Percentiles rank a stretch among this genome's conserved stretches.
Conservation (phyloP, 1,139 yeast species). For the Yamadazyma siamensis region DNA sequence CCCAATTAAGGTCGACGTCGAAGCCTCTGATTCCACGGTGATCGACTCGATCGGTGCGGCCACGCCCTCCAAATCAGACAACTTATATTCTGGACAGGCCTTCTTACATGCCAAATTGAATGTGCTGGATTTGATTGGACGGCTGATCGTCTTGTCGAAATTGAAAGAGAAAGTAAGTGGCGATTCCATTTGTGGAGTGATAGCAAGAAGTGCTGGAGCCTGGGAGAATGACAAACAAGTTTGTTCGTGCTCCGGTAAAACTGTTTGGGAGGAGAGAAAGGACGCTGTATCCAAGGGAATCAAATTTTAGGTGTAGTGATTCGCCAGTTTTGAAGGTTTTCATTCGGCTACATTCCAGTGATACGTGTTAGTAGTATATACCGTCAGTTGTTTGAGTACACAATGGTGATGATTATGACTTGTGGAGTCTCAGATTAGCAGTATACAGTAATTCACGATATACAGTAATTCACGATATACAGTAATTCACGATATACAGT, state of each 20-base stretch:
- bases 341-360: too few relatives aligned
- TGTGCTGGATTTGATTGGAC: constrained; percentile 70
- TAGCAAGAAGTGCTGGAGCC: constrained; percentile 94
- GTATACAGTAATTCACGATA: too few relatives aligned
- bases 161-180: constrained; percentile 33
- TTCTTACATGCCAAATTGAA: constrained; percentile 57
- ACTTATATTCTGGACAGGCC: constrained; percentile 55
- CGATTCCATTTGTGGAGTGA: constrained; percentile 71
- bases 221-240: constrained; percentile 96
- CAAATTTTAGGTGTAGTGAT: constrained; percentile 3
- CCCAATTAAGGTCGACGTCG: constrained; percentile 42
- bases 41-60: constrained; percentile 39
- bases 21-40: constrained; percentile 30
- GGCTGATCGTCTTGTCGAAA: constrained; percentile 65
- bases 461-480: too few relatives aligned
- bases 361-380: too few relatives aligned
- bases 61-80: constrained; percentile 15
- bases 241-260: constrained; percentile 92
- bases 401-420: too few relatives aligned
- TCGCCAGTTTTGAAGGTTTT: too few relatives aligned
- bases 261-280: constrained; percentile 89
- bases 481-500: too few relatives aligned
- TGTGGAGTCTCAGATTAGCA: too few relatives aligned
- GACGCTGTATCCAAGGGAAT: constrained; percentile 33
- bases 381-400: too few relatives aligned